phyloP scores from a whole-genome alignment of 108 stramenopile species.

The Cyclostephanos invisitatus region DNA sequence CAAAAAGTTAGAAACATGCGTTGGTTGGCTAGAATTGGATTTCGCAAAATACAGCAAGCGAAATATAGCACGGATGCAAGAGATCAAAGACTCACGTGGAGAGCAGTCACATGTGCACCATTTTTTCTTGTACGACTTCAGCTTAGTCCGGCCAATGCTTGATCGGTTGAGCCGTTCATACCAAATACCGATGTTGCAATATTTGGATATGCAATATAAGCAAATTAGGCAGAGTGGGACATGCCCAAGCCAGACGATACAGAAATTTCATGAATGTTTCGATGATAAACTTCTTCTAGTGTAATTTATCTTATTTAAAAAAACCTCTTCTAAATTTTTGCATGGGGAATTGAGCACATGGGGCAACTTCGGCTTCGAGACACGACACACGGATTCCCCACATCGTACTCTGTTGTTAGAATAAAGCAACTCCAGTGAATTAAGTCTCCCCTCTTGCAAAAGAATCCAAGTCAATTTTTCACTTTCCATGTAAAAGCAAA shows the following conservation, averaged over 20 bases:
- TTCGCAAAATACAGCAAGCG: slow-evolving; percentile 17
- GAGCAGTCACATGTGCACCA: neutral
- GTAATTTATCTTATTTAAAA: neutral
- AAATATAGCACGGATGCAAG: slow-evolving; percentile 7
- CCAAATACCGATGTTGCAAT: slow-evolving; percentile 10
- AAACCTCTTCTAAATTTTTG: no score
- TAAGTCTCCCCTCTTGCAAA: no score
- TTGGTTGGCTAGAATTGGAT: slow-evolving; percentile 15
- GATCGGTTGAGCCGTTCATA: neutral
- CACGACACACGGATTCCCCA: no score
- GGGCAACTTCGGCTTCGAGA: no score
- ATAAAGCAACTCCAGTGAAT: no score
- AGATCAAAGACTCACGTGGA: neutral
- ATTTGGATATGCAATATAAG: slow-evolving; percentile 17
- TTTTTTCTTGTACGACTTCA: slow-evolving; percentile 18
- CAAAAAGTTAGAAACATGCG: slow-evolving; percentile 8
- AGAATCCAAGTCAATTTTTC: no score
- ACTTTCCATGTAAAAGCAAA: no score
- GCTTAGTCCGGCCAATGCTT: slow-evolving; percentile 5
- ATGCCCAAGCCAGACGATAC: neutral
- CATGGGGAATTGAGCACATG: no score
- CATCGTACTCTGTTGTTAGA: no score
- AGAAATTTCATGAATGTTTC: slow-evolving; percentile 19
- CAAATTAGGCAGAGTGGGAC: slow-evolving; percentile 11
- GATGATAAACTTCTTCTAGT: slow-evolving; percentile 14